Base-by-base conservation (phyloP, 306 rosid genomes). In the Elaeagnus macrophylla region DNA sequence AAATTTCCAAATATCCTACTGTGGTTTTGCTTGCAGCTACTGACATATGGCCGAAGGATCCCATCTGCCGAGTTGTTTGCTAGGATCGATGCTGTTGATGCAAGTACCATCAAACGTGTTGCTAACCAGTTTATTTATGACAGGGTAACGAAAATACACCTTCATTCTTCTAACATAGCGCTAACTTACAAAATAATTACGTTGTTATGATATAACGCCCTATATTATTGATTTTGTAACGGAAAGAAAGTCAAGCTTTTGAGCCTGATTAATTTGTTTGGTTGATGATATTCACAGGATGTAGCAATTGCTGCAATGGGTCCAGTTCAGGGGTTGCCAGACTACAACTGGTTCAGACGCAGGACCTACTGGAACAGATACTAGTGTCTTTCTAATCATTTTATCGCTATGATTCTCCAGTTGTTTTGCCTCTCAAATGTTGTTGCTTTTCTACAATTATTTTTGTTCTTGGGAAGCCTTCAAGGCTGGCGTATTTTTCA, bases 331-430 rank as follows among this genome's bases (percentile, higher is more conserved):
- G 61, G 67, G 39, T 68, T 79, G 59, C 84, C 76, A 18, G 81
- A 79, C 65, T 79, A 75, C 76, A 79, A 79, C 72, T 61, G 76
- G 78, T 79, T 79, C 74, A 75, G 84, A 47, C 78, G 84, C 78
- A 65, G 84, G 68, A 79, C 84, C 69, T 79, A 72, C 71, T 75
- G 84, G 84, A 68, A 71, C 68, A 78, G 84, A 17, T 75, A 79
- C 37, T 79, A 79, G 75, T n/a, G n/a, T n/a, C n/a, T n/a, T 64
- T 68, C 7, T 15, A 4, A 12, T 12, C 14, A 44, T 44, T 44
- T 8, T 8, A 0, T 12, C 37, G 44, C 53, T 17, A 38, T 57
- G 61, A 39, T 69, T 51, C 51, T 38, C 64, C 69, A 51, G 73
- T 60, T 35, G 57, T 72, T 62, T 52, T 72, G 72, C 63, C 50